Evolutionary conservation across 208 protist species (phyloP).

Genomic region (Trypanosoma mega): DNA sequence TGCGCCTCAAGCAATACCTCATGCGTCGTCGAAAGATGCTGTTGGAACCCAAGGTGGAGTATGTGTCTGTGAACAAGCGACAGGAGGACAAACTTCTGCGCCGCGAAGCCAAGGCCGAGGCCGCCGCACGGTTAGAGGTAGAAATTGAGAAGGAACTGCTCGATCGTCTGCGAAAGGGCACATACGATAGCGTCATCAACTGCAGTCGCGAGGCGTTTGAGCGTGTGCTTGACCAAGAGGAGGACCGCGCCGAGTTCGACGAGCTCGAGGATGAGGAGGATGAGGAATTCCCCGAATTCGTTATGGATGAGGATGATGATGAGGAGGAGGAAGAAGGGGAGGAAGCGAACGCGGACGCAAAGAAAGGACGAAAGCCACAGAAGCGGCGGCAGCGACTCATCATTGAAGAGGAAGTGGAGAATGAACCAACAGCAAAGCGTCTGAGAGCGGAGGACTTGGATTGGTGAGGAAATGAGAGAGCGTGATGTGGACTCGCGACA

Average conservation of each 20-base stretch:
- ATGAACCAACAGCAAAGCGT: slow-evolving; percentile 50
- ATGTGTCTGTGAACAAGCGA: slow-evolving; percentile 97
- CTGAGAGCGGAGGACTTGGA: slow-evolving; percentile 64
- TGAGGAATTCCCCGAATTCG: slow-evolving; percentile 84
- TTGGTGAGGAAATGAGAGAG: too few species aligned
- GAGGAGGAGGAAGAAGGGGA: slow-evolving; percentile 59
- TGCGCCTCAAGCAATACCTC: slow-evolving; percentile 97
- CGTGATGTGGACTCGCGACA: too few species aligned
- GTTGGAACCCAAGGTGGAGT: slow-evolving; percentile 92
- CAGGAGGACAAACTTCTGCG: slow-evolving; percentile 94
- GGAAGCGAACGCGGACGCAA: slow-evolving; percentile 18
- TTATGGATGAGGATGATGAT: slow-evolving; percentile 88
- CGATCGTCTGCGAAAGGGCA: slow-evolving; percentile 93
- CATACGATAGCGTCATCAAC: slow-evolving; percentile 91
- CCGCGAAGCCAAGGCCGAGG: slow-evolving; percentile 96
- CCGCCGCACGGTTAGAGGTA: slow-evolving; percentile 95
- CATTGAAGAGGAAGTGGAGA: slow-evolving; percentile 87
- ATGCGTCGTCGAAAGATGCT: slow-evolving; percentile 97
- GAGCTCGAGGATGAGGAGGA: slow-evolving; percentile 78
- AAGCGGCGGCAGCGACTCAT: slow-evolving; percentile 65
- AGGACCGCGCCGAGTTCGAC: slow-evolving; percentile 80
- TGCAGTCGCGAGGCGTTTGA: slow-evolving; percentile 89
- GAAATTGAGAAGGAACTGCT: slow-evolving; percentile 98
- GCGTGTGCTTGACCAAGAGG: slow-evolving; percentile 83
- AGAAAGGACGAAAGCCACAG: slow-evolving; percentile 24